These are phyloP conservation scores for Colletotrichum acutatum DNA, from an alignment of 2,329 filamentous ascomycete species.

Conservation along the genomic window DNA sequence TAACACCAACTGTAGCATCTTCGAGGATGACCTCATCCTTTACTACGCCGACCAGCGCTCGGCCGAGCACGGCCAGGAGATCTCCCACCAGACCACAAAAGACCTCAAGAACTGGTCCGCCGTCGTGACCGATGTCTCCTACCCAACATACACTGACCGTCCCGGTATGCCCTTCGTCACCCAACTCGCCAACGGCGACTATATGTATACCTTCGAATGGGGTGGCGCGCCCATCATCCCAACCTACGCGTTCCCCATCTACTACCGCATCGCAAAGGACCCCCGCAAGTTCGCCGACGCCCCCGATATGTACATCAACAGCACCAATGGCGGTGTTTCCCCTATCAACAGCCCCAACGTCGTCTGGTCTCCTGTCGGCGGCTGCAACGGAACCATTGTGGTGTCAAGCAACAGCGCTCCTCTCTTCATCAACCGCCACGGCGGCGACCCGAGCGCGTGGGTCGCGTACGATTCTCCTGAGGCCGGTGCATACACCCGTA, in stretches of 20 bases:
- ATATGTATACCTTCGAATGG: conserved; percentile 74
- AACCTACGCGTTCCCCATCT: conserved; percentile 53
- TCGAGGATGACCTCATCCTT: conserved; percentile 68
- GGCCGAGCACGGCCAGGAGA: conserved; percentile 73
- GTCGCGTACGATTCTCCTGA: conserved; percentile 48
- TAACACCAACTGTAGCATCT: conserved; percentile 49
- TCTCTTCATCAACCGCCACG: conserved; percentile 55
- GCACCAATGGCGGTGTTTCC: conserved; percentile 44
- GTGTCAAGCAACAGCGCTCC: conserved; percentile 51
- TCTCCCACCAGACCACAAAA: conserved; percentile 70
- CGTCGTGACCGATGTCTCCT: conserved; percentile 69
- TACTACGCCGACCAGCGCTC: conserved; percentile 81
- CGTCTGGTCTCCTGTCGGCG: conserved; percentile 55
- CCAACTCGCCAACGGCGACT: conserved; percentile 67
- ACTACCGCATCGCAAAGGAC: conserved; percentile 55
- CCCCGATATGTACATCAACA: conserved; percentile 45
- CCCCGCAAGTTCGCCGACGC: conserved; percentile 51
- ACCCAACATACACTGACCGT: conserved; percentile 69
- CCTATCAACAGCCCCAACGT: conserved; percentile 56
- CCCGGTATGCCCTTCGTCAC: conserved; percentile 76
- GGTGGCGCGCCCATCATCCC: conserved; percentile 54
- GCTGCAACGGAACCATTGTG: conserved; percentile 57
- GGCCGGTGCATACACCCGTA: conserved; percentile 50
- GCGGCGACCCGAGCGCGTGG: conserved; percentile 52
- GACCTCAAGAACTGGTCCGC: conserved; percentile 70